Evolutionary conservation across 805 yeast genomes (phyloP).

Genomic region (Kodamaea hsintzibuensis): DNA sequence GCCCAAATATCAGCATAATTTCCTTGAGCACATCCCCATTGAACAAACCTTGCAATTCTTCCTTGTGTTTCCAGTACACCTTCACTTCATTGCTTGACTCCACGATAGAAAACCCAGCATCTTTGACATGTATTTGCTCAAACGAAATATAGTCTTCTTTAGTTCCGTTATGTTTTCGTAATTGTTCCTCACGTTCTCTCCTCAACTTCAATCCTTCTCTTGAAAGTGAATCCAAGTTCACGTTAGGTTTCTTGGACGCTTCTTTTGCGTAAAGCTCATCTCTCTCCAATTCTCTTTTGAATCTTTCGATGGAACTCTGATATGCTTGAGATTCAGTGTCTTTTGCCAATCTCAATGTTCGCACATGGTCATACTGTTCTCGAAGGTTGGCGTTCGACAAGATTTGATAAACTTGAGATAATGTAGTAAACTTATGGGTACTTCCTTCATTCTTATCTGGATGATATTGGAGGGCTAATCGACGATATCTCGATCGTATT

Average conservation of each 20-base stretch:
- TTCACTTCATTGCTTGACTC: conserved; percentile 18
- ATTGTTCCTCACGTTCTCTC: conserved; percentile 22
- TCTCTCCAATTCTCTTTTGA: conserved; percentile 7
- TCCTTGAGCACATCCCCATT: conserved; percentile 31
- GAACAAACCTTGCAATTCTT: conserved; percentile 32
- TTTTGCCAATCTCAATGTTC: conserved; percentile 14
- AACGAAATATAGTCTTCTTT: conserved; percentile 18
- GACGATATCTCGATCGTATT: conserved; percentile 33
- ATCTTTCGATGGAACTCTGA: conserved; percentile 3
- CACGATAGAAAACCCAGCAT: conserved; percentile 5
- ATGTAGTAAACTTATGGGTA: conserved; percentile 28
- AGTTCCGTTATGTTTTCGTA: neutral
- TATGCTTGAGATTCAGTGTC: conserved; percentile 6
- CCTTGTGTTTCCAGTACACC: conserved; percentile 49
- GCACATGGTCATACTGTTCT: conserved; percentile 31
- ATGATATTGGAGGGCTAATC: conserved; percentile 37
- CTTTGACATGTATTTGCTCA: conserved; percentile 17
- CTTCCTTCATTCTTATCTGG: conserved; percentile 38
- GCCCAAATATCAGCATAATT: conserved; percentile 51
- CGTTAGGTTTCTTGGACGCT: conserved; percentile 19
- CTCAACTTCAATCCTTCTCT: conserved; percentile 29
- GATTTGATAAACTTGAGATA: conserved; percentile 33
- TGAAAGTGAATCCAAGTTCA: conserved; percentile 13
- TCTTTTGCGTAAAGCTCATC: conserved; percentile 12
- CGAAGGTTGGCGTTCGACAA: conserved; percentile 26